Percentiles rank a stretch among this genome's conserved stretches.
These are phyloP conservation scores for Aureobasidium pullulans DNA, from an alignment of 2,329 filamentous ascomycete species.

Conservation along the genomic window DNA sequence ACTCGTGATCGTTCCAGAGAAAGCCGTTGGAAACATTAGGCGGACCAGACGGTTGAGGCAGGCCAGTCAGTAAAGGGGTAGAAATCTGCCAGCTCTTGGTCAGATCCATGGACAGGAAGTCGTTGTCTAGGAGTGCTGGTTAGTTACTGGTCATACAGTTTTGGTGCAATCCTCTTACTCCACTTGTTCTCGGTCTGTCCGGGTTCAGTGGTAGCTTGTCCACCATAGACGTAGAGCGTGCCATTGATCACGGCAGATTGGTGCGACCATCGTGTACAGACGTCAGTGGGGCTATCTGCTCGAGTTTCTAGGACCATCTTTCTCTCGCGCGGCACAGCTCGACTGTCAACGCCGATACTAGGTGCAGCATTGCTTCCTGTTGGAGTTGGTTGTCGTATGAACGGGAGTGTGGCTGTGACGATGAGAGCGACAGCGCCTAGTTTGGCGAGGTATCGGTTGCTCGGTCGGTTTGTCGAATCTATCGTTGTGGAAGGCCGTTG, in stretches of 20 bases:
- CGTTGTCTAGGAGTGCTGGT: slow-evolving; percentile 46
- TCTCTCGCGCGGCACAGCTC: slow-evolving; percentile 19
- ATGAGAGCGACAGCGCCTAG: slow-evolving; percentile 18
- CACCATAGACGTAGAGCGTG: slow-evolving; percentile 70
- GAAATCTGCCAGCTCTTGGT: slow-evolving; percentile 64
- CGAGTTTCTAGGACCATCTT: slow-evolving; percentile 24
- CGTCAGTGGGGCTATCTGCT: slow-evolving; percentile 44
- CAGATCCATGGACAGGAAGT: slow-evolving; percentile 65
- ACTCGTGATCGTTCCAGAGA: slow-evolving; percentile 65
- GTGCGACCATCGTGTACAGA: slow-evolving; percentile 60
- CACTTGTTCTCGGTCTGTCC: slow-evolving; percentile 58
- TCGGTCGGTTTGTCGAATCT: background rate
- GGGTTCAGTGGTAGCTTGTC: slow-evolving; percentile 51
- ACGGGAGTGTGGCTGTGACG: slow-evolving; percentile 22
- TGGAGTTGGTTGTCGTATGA: slow-evolving; percentile 21
- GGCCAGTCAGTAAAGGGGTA: slow-evolving; percentile 54
- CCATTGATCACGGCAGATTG: slow-evolving; percentile 65
- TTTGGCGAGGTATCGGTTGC: background rate
- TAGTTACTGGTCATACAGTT: slow-evolving; percentile 15
- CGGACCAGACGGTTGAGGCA: slow-evolving; percentile 59
- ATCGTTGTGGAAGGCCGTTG: background rate
- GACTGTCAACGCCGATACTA: slow-evolving; percentile 25
- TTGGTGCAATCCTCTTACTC: slow-evolving; percentile 45
- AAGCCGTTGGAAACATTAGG: slow-evolving; percentile 67
- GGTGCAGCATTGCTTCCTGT: slow-evolving; percentile 20